These are phyloP conservation scores for Rhizoctonia solani DNA, from an alignment of 1,284 basidiomycete genomes.

Conservation along the genomic window DNA sequence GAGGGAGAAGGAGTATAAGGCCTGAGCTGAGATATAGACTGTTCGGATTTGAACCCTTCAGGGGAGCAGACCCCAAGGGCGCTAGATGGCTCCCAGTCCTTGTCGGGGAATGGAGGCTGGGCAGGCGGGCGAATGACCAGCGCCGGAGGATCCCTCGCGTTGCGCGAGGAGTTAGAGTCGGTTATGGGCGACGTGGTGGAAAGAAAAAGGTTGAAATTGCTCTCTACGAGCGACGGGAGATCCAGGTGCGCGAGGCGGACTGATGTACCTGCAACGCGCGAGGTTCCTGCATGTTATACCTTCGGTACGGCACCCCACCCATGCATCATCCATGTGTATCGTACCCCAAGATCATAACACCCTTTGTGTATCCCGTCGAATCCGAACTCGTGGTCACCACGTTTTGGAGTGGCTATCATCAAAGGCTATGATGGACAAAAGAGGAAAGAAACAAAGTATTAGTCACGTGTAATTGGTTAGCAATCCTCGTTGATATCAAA, in stretches of 20 bases:
- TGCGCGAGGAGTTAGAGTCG: constrained; percentile 4
- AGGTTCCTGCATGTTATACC: constrained; percentile 7
- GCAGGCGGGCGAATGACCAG: constrained; percentile 27
- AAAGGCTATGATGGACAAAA: neutral
- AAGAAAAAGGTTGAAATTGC: constrained; percentile 4
- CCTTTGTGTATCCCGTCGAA: neutral
- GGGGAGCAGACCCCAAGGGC: constrained; percentile 23
- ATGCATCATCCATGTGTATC: neutral
- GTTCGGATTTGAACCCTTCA: constrained; percentile 27
- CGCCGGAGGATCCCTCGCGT: constrained; percentile 18
- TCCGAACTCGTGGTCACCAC: constrained; percentile 8
- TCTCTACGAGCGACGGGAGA: neutral
- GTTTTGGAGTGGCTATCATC: constrained; percentile 15
- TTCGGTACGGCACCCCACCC: constrained; percentile 5
- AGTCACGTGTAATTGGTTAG: constrained; percentile 26
- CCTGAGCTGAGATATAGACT: constrained; percentile 14
- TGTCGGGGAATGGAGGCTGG: constrained; percentile 15
- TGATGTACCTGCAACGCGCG: constrained; percentile 13
- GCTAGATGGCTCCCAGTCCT: constrained; percentile 24
- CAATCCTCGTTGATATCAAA: constrained; percentile 7
- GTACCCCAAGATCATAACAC: too few species aligned
- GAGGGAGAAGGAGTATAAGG: constrained; percentile 26
- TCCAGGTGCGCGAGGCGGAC: neutral
- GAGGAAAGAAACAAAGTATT: neutral
- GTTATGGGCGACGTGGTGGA: constrained; percentile 17